Percentiles rank a stretch among this genome's conserved stretches.
Conservation (phyloP, 2,329 filamentous ascomycete species). For the Albophoma yamanashiensis region DNA sequence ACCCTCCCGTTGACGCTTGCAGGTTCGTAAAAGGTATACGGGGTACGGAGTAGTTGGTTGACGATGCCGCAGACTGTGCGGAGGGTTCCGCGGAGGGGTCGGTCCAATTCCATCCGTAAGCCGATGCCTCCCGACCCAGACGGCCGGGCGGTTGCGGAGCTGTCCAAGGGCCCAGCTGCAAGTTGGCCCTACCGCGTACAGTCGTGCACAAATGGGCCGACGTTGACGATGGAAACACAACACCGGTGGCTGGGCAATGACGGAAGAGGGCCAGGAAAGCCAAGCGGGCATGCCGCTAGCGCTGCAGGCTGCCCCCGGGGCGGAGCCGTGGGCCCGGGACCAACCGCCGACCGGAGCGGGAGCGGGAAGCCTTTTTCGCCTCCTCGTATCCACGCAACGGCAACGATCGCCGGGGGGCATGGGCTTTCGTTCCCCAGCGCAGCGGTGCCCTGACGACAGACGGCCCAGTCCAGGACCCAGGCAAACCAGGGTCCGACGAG, state of each 20-base stretch:
- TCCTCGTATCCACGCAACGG: background rate
- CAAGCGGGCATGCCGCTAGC: background rate
- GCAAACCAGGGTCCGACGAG: background rate
- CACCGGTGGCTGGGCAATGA: background rate
- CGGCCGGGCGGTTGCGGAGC: background rate
- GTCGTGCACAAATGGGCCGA: background rate
- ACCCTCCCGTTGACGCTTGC: background rate
- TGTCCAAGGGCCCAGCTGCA: background rate
- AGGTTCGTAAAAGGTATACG: background rate
- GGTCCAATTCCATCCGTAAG: background rate
- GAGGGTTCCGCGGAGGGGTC: background rate
- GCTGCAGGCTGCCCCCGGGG: background rate
- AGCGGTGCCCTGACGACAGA: no score
- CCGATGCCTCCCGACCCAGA: background rate
- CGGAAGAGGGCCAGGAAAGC: background rate
- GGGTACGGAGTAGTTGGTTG: no score
- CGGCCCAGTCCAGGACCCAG: background rate
- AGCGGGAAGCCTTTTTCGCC: background rate
- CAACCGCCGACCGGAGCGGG: background rate
- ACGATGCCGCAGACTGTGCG: background rate
- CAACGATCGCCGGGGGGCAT: background rate
- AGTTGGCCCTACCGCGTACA: background rate
- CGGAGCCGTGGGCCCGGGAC: background rate
- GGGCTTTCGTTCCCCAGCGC: background rate
- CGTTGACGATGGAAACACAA: background rate